phyloP scores from a whole-genome alignment of 2,329 filamentous ascomycete genomes.

The Teratosphaeria viscida region DNA sequence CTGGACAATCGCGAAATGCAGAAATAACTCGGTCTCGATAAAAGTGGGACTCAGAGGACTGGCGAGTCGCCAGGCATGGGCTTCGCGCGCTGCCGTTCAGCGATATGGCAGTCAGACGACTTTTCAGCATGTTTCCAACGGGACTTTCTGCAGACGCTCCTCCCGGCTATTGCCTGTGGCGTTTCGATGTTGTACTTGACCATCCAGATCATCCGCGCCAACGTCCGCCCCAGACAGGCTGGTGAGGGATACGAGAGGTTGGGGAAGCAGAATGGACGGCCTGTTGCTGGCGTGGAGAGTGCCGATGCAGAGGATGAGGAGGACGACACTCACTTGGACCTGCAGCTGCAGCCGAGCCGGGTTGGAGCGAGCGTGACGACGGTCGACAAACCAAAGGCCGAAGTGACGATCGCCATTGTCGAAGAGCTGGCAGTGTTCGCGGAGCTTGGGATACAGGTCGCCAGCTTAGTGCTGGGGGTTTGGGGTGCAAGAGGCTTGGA shows the following conservation, averaged over 20 bases:
- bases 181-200: conserved; percentile 60
- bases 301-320: conserved; percentile 30
- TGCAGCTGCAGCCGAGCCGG: conserved; percentile 44
- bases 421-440: conserved; percentile 68
- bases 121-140: conserved; percentile 52
- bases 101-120: conserved; percentile 52
- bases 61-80: conserved; percentile 18
- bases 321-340: conserved; percentile 43
- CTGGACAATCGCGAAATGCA: background rate
- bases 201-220: conserved; percentile 46
- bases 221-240: conserved; percentile 10
- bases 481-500: conserved; percentile 46
- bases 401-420: conserved; percentile 57
- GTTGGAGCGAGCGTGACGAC: conserved; percentile 48
- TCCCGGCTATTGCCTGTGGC: conserved; percentile 62
- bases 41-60: background rate
- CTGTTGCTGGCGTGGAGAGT: conserved; percentile 6
- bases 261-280: background rate
- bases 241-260: background rate
- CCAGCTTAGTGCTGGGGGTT: conserved; percentile 50
- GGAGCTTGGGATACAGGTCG: conserved; percentile 58
- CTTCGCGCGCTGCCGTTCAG: conserved; percentile 46
- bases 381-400: conserved; percentile 64
- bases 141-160: conserved; percentile 67
- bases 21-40: background rate